A percentile compares a stretch with the other conserved stretches of the same genome.
phyloP scores from a whole-genome alignment of 495 filamentous ascomycete genomes.

The Penicillium goetzii region DNA sequence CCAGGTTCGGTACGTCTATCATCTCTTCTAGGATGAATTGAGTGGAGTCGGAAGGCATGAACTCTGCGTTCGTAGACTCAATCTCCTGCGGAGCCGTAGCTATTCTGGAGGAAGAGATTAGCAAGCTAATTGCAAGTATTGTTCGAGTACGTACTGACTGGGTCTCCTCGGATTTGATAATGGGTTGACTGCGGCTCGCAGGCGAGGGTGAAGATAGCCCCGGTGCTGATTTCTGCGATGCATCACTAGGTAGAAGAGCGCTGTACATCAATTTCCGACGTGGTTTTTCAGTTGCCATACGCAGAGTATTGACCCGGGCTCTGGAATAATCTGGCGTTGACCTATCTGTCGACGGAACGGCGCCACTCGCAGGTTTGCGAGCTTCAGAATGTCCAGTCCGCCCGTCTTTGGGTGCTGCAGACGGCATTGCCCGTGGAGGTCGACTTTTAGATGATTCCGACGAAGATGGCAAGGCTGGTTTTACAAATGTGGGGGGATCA shows the following conservation, averaged over 20 bases:
- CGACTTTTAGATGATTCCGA: slow-evolving; percentile 1
- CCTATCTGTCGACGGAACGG: slow-evolving; percentile 12
- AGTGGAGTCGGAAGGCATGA: slow-evolving; percentile 37
- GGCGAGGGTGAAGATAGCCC: slow-evolving; percentile 10
- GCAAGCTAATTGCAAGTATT: slow-evolving; percentile 9
- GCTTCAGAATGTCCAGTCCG: neutral
- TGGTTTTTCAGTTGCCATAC: slow-evolving; percentile 41
- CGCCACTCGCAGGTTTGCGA: neutral
- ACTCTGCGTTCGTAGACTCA: slow-evolving; percentile 26
- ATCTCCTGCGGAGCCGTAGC: slow-evolving; percentile 4
- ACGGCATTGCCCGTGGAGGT: neutral
- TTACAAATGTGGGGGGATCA: slow-evolving; percentile 12
- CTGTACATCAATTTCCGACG: slow-evolving; percentile 55
- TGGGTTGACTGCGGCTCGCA: slow-evolving; percentile 13
- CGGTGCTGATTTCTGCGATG: slow-evolving; percentile 20
- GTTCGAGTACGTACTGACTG: slow-evolving; percentile 41
- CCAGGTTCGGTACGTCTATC: slow-evolving; percentile 17
- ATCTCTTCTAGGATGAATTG: slow-evolving; percentile 41
- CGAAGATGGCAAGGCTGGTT: neutral
- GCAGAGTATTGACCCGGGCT: slow-evolving; percentile 32
- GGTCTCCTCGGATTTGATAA: slow-evolving; percentile 14
- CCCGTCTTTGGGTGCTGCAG: neutral
- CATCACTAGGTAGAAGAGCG: slow-evolving; percentile 40
- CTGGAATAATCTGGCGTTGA: slow-evolving; percentile 2
- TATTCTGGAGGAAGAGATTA: slow-evolving; percentile 26